Evolutionary conservation across 192 early-diverging fungal species (phyloP).

Genomic region (Coemansia sp.): DNA sequence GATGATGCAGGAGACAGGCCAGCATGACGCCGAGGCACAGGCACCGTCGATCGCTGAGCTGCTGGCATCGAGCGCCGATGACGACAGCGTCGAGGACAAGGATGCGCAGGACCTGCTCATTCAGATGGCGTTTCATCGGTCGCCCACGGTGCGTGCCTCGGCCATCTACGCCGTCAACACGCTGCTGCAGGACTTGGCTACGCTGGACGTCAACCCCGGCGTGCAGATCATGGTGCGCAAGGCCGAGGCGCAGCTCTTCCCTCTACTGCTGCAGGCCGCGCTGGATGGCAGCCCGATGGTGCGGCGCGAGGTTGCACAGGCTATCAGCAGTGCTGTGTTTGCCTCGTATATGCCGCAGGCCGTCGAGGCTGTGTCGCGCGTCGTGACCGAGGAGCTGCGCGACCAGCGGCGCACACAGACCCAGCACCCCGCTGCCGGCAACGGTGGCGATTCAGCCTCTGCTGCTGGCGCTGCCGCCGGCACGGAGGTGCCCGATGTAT

Average conservation of each 20-base stretch:
- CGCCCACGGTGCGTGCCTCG: conserved; percentile 75
- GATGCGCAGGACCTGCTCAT: conserved; percentile 37
- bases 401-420: conserved; percentile 15
- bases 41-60: conserved; percentile 44
- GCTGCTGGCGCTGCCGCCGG: no score
- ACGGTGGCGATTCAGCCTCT: no score
- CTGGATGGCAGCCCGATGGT: conserved; percentile 88
- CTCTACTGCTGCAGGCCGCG: conserved; percentile 55
- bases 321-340: conserved; percentile 70
- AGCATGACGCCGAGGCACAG: not conserved
- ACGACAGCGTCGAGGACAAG: conserved; percentile 34
- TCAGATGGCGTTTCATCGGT: conserved; percentile 17
- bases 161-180: conserved; percentile 74
- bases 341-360: conserved; percentile 62
- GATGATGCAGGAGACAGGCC: conserved; percentile 9
- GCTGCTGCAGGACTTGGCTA: conserved; percentile 67
- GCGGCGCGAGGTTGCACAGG: conserved; percentile 77
- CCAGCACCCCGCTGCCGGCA: not conserved
- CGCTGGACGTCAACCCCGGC: conserved; percentile 57
- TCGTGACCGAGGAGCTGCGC: conserved; percentile 44
- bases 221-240: conserved; percentile 70
- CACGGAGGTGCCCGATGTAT: conserved; percentile 25
- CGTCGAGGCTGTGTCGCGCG: conserved; percentile 61
- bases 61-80: conserved; percentile 37
- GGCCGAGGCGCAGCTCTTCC: conserved; percentile 61